Base-by-base conservation (phyloP, 2,329 filamentous ascomycete species). In the Fusarium equiseti region DNA sequence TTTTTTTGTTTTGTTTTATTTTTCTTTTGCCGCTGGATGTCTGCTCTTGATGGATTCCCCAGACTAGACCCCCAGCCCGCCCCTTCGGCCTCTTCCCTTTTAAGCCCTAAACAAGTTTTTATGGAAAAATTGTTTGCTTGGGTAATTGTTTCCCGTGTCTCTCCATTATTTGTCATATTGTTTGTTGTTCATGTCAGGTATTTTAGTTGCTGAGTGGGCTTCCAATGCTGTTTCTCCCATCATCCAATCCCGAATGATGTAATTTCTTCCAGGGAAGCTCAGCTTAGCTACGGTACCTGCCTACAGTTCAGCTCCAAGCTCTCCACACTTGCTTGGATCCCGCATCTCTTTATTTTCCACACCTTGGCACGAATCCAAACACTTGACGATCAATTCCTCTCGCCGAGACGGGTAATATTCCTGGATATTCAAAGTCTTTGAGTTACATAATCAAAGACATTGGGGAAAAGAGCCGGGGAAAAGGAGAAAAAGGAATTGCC, bases 201-300 rank as follows among this genome's bases (percentile, higher is more conserved):
- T 60, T 32, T 38, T 49, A 18, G 31, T 55, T 38, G 49, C 22
- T 46, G 45, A 31, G 27, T 44, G 53, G 42, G 40, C 32, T 45
- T 29, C 63, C 42, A 38, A 48, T 45, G 49, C 46, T 46, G 10
- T 43, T n/a, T 45, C 31, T 27, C 15, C 32, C 11, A 40, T 27
- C 32, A 26, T 38, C 45, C 54, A 24, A 24, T 57, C 57, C 49
- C 64, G 45, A 71, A 73, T 76, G 73, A 72, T 73, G 71, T 75
- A 73, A 66, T 71, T 75, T 68, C 31, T 61, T 56, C 44, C 49
- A 44, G 11, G 35, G 46, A 48, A 71, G 67, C 63, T 71, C 68
- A 67, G 68, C 62, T 54, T 22, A 35, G 50, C 50, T 43, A 38
- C n/a, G 16, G 20, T 40, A 38, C 31, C 31, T 35, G 15, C n/a